A percentile compares a stretch with the other conserved stretches of the same genome.
Evolutionary conservation across 768 basidiomycete species (phyloP).

Genomic region (Rhodotorula paludigena): DNA sequence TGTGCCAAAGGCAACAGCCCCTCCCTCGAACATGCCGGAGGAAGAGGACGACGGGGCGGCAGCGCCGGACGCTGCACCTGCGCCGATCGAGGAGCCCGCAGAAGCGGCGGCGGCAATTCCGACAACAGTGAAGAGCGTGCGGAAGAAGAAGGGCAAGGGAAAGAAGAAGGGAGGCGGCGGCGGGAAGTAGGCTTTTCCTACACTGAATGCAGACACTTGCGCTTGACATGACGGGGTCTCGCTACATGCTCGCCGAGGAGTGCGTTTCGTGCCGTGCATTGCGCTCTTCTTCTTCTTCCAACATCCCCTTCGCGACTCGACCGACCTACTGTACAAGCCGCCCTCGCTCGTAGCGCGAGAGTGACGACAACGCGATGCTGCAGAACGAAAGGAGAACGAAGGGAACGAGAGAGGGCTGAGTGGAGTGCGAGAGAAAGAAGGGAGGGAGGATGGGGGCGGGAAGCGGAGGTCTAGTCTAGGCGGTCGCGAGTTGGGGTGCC

Average conservation of each 20-base stretch:
- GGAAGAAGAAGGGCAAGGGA: conserved; percentile 32
- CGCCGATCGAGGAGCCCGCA: not conserved
- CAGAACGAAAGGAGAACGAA: not conserved
- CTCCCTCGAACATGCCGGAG: no score
- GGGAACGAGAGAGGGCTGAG: not conserved
- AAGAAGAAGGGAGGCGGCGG: conserved; percentile 20
- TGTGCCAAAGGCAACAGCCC: no score
- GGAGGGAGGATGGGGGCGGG: not conserved
- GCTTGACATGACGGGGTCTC: no score
- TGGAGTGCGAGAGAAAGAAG: not conserved
- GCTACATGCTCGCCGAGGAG: no score
- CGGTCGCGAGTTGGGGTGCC: conserved; percentile 22
- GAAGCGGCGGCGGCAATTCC: conserved; percentile 3
- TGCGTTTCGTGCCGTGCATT: not conserved
- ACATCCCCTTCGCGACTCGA: not conserved
- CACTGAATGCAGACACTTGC: no score
- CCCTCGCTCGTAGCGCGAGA: not conserved
- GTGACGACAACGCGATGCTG: conserved; percentile 2
- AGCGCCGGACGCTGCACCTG: no score
- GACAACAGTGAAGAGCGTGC: conserved; percentile 24
- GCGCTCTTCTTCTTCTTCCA: not conserved
- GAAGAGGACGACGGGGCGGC: no score
- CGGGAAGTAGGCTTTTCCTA: no score
- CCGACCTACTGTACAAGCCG: not conserved
- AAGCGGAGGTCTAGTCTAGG: not conserved